Evolutionary conservation across 192 early-diverging fungal species (phyloP), one percentile per base, ranked within the genome.

Genomic region (Gigaspora rosea): DNA sequence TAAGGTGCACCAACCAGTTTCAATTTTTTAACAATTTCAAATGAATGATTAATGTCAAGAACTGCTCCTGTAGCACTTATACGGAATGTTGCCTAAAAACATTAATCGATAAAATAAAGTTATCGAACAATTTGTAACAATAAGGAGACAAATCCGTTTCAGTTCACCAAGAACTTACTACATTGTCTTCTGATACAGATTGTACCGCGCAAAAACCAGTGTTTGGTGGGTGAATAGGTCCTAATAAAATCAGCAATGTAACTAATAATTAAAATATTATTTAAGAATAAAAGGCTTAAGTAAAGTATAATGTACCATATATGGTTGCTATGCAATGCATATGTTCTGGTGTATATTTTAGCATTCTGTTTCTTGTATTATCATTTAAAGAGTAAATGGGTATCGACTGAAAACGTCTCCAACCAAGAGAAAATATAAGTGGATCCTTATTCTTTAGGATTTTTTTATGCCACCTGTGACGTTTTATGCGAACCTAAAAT

Each of bases 321-420:
- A 98, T 90, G 0, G 95, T 94, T 8, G 95, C 98, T 70, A 95
- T 82, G 87, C 98, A 98, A 89, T 99, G 98, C 98, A 99, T 98
- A 80, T 99, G 98, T 84, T 98, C 95, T 16, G 98, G 98, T 10
- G 98, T 97, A 83, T 99, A 99, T 84, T 99, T 99, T 50, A 99
- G 89, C 96, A 99, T 97, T 46, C 96, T 88, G 84, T 97, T 98
- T 52, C 95, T 90, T 74, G 90, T 95, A 54, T 94, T 93, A 82
- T 97, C 94, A 78, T 96, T 90, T 48, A 96, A 86, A 27, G 94
- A 97, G 83, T 94, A 99, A 59, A 97, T 86, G 16, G 98, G 98
- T 66, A 98, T 92, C 50, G 93, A 94, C 80, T 99, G 98, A 90
- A 99, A 96, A 63, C 98, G 90, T 47, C 98, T 91, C 98, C 98